Conservation (phyloP, 2,329 filamentous ascomycete species). For the Endothia cerciana region DNA sequence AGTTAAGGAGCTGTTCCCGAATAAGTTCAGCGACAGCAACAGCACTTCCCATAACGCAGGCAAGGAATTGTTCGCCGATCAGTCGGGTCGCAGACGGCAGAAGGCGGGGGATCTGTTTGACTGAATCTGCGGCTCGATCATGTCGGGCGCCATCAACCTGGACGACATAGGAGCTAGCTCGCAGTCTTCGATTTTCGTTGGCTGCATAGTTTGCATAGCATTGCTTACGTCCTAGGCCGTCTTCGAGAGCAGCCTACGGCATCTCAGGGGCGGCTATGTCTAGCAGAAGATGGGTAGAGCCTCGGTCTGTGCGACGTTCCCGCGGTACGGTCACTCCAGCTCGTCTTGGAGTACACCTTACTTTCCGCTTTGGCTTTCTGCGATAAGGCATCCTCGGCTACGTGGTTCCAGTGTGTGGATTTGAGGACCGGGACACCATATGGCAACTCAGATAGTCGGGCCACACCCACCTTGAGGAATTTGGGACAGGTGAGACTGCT, state of each 20-base stretch:
- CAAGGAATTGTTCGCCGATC: slow-evolving; percentile 72
- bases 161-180: neutral
- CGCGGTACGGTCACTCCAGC: neutral
- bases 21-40: slow-evolving; percentile 49
- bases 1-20: slow-evolving; percentile 71
- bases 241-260: too few species aligned
- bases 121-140: slow-evolving; percentile 42
- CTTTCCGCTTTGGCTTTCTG: neutral
- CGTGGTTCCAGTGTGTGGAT: neutral
- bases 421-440: neutral
- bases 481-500: slow-evolving; percentile 6
- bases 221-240: too few species aligned
- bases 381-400: neutral
- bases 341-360: neutral
- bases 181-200: neutral
- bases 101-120: slow-evolving; percentile 75
- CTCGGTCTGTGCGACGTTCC: neutral
- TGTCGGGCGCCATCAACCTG: neutral
- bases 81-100: slow-evolving; percentile 61
- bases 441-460: neutral
- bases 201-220: slow-evolving; percentile 8
- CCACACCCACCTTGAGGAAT: neutral
- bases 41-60: slow-evolving; percentile 55
- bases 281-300: neutral
- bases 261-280: too few species aligned